Base-by-base conservation (phyloP, 106 monocot species). In the Amphibolis antarctica region DNA sequence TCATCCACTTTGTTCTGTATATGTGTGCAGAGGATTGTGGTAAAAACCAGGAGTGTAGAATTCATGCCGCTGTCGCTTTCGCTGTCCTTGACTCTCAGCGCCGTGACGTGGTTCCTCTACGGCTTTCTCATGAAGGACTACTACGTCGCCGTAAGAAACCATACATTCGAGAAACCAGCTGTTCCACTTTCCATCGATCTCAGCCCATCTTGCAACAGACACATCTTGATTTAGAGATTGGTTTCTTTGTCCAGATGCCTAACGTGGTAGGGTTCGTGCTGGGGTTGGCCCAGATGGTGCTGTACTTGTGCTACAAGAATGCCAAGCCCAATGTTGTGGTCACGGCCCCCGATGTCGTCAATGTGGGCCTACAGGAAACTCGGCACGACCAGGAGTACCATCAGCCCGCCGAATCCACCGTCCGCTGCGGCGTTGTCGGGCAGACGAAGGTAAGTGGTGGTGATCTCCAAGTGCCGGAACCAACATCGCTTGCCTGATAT, bases 191-290 rank as follows among this genome's bases (percentile, higher is more conserved):
- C 28, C 15, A 31, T 17, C 3, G 30, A 21, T 17, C 7, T 5
- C 14, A 2, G 5, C 14, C 15, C 23, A n/a, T 60, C 3, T 28
- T 57, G 9, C 19, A 4, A 13, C 0, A 0, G 14, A 48, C 13
- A 15, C 9, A 62, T 42, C 21, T 46, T 13, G 25, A 11, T 46
- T 1, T 63, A 46, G 44, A 22, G 20, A 14, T 46, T 63, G 43
- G 17, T n/a, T 60, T 15, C 11, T 53, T 53, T 17, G 10, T 50
- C 15, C 58, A 85, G 90, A 19, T 76, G 28, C 90, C 90, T 21
- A 91, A 91, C 57, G 75, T 86, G 4, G 23, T 83, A 18, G 91
- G 91, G 4, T 76, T 91, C 64, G 15, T 79, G 10, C 79, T 86
- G 28, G 86, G 80, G 12, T 22, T 79, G 17, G 79, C 55, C 0